Evolutionary conservation across 1,284 basidiomycete species (phyloP), one percentile per base, ranked within the genome.

Genomic region (Cutaneotrichosporon sp.): DNA sequence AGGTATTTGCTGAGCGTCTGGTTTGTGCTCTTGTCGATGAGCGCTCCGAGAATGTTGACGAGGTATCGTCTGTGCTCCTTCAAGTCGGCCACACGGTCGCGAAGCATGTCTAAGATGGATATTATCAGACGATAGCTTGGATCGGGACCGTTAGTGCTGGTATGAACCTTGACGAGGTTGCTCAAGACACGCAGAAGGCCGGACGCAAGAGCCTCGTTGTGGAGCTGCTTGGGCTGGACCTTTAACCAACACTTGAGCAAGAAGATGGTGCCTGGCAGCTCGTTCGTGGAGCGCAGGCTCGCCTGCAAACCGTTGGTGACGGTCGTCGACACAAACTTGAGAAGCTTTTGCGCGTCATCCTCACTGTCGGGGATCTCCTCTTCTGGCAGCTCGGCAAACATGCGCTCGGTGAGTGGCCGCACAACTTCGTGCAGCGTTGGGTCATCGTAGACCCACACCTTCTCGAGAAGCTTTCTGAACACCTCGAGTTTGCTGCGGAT

Each of bases 1-100:
- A 97, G 81, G 70, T 88, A 93, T 12, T 83, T 84, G 70, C 90
- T 93, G 1, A 99, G 80, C 14, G 81, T 77, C 13, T 80, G 68
- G 65, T 86, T 94, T 65, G 87, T 85, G n/a, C 92, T 96, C 72
- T 93, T 91, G 66, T 97, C 94, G 39, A 93, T 85, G 33, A 98
- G 80, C 46, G 86, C 83, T 17, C 86, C 83, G 49, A 97, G 81
- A 4, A 79, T 77, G 49, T 74, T 85, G 47, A 94, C 78, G 55
- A 97, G 80, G 77, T 83, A 84, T n/a, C 79, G 72, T 9, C 80
- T 73, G 54, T 80, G 78, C 56, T 81, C 80, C 43, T 77, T 76
- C 35, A 82, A 70, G 54, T 78, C 75, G 34, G 74, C 73, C n/a
- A 81, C 76, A 17, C 80, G 75, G 50, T 72, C 69, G 21, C 78